Percentiles rank a stretch among this genome's conserved stretches.
Evolutionary conservation across 163 green algal genomes (phyloP).

Genomic region (Scenedesmus sp.): DNA sequence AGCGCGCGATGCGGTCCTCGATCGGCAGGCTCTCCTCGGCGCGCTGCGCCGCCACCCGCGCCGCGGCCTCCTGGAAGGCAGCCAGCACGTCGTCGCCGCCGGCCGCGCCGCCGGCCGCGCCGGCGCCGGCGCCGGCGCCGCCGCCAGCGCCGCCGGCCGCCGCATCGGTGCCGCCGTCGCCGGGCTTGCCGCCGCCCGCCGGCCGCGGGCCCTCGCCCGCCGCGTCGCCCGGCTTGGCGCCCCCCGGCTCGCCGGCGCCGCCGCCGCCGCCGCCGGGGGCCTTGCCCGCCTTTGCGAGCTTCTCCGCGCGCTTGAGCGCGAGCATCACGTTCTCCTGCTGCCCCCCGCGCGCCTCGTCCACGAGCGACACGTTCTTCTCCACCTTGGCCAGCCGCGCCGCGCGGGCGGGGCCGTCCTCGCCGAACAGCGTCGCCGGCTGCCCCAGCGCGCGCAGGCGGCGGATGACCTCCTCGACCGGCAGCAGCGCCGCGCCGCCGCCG

Average conservation of each 20-base stretch:
- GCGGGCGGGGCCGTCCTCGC: slow-evolving; percentile 73
- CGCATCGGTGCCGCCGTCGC: background rate
- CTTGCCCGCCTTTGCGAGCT: slow-evolving; percentile 5
- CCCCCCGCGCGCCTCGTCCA: slow-evolving; percentile 69
- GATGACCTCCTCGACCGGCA: slow-evolving; percentile 83
- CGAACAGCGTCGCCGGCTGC: slow-evolving; percentile 92
- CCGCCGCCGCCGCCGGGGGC: slow-evolving; percentile 45
- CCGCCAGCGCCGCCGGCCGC: slow-evolving; percentile 7
- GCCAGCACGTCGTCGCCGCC: slow-evolving; percentile 48
- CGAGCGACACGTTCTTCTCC: slow-evolving; percentile 66
- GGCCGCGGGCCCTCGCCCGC: background rate
- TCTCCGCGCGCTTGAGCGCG: slow-evolving; percentile 62
- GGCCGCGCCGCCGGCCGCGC: slow-evolving; percentile 5
- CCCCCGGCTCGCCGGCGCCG: slow-evolving; percentile 14
- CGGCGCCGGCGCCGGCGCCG: slow-evolving; percentile 15
- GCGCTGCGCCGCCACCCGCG: slow-evolving; percentile 55
- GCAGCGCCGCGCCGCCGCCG: background rate
- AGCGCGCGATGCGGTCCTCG: slow-evolving; percentile 78
- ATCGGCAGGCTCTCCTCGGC: slow-evolving; percentile 70
- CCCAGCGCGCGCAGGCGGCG: slow-evolving; percentile 81
- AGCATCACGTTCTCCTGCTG: slow-evolving; percentile 76
- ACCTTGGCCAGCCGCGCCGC: slow-evolving; percentile 61
- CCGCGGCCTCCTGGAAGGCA: slow-evolving; percentile 67
- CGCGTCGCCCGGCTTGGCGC: slow-evolving; percentile 27
- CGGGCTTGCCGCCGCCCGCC: background rate